These are phyloP conservation scores for Saturnispora dispora DNA, from an alignment of 805 yeast genomes.

Conservation along the genomic window DNA sequence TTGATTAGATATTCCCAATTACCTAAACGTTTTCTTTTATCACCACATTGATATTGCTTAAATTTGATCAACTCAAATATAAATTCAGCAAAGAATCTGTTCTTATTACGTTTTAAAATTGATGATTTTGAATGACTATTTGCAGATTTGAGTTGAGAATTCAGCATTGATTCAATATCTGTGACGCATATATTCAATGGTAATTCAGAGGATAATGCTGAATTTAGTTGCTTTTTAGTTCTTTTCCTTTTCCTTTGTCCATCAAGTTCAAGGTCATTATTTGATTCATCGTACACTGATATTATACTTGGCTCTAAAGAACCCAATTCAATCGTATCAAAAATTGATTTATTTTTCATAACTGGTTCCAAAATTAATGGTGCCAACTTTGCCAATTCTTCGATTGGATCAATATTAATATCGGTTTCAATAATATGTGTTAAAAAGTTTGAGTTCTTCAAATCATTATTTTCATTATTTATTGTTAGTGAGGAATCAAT, in stretches of 20 bases:
- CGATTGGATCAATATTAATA: not conserved
- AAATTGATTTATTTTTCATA: slow-evolving; percentile 1
- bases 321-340: slow-evolving; percentile 11
- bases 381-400: slow-evolving; percentile 1
- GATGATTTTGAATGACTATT: slow-evolving; percentile 21
- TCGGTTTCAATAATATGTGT: not conserved
- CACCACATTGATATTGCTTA: slow-evolving; percentile 16
- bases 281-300: slow-evolving; percentile 2
- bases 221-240: slow-evolving; percentile 15
- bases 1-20: slow-evolving; percentile 19
- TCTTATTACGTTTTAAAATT: slow-evolving; percentile 18
- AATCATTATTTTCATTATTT: not conserved
- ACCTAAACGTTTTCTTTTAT: slow-evolving; percentile 18
- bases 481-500: not conserved
- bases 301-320: slow-evolving; percentile 5
- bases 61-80: slow-evolving; percentile 19
- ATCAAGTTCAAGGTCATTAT: slow-evolving; percentile 1
- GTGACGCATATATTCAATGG: slow-evolving; percentile 17
- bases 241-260: slow-evolving; percentile 13
- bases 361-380: not conserved
- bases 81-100: slow-evolving; percentile 22
- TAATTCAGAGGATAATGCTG: slow-evolving; percentile 7
- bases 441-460: not conserved
- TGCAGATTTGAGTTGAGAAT: slow-evolving; percentile 19
- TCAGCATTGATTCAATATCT: slow-evolving; percentile 17